Evolutionary conservation across 257 asterid species (phyloP).

Genomic region (Jasminum sambac): DNA sequence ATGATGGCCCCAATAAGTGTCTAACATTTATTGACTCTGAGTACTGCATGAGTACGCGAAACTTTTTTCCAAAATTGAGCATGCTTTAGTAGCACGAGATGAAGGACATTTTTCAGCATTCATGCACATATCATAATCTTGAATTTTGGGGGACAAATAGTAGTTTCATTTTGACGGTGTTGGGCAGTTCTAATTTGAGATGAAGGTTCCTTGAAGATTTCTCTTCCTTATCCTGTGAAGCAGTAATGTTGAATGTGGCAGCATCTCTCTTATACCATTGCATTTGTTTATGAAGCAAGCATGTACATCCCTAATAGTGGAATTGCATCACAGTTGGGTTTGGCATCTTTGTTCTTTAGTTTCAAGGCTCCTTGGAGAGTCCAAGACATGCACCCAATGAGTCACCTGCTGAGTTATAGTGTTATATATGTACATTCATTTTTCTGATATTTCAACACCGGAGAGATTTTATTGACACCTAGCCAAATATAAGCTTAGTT

Average conservation of each 20-base stretch:
- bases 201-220: not conserved
- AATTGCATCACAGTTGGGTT: not conserved
- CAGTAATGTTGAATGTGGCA: not conserved
- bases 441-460: not conserved
- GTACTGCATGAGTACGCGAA: no score
- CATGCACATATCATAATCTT: not conserved
- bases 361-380: not conserved
- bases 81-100: not conserved
- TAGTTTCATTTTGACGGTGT: not conserved
- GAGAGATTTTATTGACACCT: not conserved
- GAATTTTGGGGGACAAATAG: not conserved
- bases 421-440: not conserved
- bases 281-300: not conserved
- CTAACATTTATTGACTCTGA: no score
- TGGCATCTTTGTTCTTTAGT: not conserved
- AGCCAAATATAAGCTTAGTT: not conserved
- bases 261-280: not conserved
- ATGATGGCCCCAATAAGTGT: no score
- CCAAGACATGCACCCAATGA: not conserved
- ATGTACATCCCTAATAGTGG: not conserved
- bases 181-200: not conserved
- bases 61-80: not conserved
- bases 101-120: not conserved
- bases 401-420: not conserved
- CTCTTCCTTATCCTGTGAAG: not conserved